Evolutionary conservation across 768 basidiomycete species (phyloP), one percentile per base, ranked within the genome.

Genomic region (Phaffia australis): DNA sequence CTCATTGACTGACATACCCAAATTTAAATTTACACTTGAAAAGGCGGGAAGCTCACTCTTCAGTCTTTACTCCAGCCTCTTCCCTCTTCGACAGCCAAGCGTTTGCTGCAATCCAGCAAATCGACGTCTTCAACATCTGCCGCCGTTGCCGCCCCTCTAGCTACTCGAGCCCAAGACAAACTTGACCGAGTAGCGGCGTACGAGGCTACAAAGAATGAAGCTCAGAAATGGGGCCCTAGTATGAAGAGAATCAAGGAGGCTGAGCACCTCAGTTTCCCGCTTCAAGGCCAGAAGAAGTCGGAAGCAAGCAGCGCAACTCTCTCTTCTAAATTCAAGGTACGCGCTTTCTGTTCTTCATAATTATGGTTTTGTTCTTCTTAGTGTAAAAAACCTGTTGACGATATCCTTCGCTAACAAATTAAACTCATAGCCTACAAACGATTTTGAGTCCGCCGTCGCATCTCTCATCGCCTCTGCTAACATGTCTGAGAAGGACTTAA

Each of bases 211-310:
- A 90, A 89, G 74, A 82, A 83, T 69, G 93, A 97, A 75, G 87
- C 94, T 1, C 84, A 88, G 70, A 95, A 94, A 79, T 98, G 94
- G 95, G 83, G 83, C 30, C 84, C 83, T 6, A 88, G 89, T 3
- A 94, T 97, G 87, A 88, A 87, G 75, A 82, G 83, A 25, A 91
- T 99, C 70, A 85, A 86, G 70, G 89, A 97, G 86, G 88, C 89
- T 5, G 89, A 92, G 68, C 87, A 90, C 76, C 77, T 92, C 50
- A 89, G 85, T 61, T 92, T 92, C 75, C 89, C 89, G 29, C 78
- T 92, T 4, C 89, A 91, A 81, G 81, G 81, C 1, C 80, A 83
- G 64, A 76, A 80, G 25, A 75, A 79, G 0, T 79, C 78, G 21
- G 80, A 82, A 30, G 79, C 82, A 5, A 90, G 88, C 2, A 87